Conservation (phyloP, 2,329 filamentous ascomycete species). For the Tolypocladium ovalisporum region DNA sequence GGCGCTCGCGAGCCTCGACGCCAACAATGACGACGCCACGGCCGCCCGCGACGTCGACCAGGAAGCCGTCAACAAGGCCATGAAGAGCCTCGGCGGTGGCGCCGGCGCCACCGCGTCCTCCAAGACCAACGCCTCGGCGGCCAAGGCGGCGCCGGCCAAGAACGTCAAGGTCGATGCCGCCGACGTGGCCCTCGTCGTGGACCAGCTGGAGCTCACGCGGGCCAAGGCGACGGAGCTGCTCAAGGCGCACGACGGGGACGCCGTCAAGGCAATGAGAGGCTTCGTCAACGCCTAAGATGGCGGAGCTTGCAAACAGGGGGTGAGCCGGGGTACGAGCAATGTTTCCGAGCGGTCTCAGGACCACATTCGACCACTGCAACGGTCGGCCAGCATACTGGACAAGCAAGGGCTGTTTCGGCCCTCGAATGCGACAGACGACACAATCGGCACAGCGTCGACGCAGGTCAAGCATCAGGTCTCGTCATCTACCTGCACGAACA, state of each 20-base stretch:
- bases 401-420: neutral
- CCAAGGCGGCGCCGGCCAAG: constrained; percentile 29
- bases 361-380: neutral
- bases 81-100: constrained; percentile 47
- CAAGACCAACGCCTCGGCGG: constrained; percentile 12
- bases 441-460: neutral
- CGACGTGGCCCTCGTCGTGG: constrained; percentile 60
- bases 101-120: constrained; percentile 17
- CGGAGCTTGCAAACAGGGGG: neutral
- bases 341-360: neutral
- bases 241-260: constrained; percentile 59
- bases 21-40: constrained; percentile 34
- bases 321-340: neutral
- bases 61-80: constrained; percentile 61
- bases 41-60: constrained; percentile 50
- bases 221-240: constrained; percentile 64
- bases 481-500: neutral
- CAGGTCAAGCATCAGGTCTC: neutral
- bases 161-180: constrained; percentile 64
- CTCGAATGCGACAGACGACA: neutral
- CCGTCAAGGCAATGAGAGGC: constrained; percentile 53
- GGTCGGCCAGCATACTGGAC: neutral
- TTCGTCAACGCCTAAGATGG: constrained; percentile 24
- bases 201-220: constrained; percentile 63
- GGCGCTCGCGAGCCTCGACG: constrained; percentile 60